Evolutionary conservation across 1,284 basidiomycete genomes (phyloP).

Genomic region (Papiliotrema laurentii): DNA sequence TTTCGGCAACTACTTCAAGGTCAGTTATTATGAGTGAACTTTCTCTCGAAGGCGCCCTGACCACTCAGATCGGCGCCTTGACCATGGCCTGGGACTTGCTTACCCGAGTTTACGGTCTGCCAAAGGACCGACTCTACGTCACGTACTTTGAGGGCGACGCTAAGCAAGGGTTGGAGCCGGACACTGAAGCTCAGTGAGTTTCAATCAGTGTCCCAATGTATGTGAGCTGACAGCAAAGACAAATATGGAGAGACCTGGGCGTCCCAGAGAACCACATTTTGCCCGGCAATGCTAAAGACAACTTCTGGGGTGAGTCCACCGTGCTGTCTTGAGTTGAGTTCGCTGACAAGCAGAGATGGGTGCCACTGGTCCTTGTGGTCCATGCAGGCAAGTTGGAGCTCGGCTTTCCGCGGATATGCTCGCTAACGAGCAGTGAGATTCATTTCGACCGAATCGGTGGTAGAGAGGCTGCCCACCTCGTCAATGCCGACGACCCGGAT

Average conservation of each 20-base stretch:
- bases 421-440: slow-evolving; percentile 64
- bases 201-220: neutral
- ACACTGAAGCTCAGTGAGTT: slow-evolving; percentile 66
- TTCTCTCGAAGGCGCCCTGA: slow-evolving; percentile 8
- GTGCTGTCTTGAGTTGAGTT: neutral
- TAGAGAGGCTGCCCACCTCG: slow-evolving; percentile 83
- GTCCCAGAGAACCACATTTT: slow-evolving; percentile 85
- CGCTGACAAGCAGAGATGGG: slow-evolving; percentile 75
- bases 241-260: slow-evolving; percentile 82
- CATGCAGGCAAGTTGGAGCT: slow-evolving; percentile 64
- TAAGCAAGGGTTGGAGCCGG: slow-evolving; percentile 79
- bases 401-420: slow-evolving; percentile 1
- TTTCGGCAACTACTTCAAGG: slow-evolving; percentile 99
- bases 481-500: slow-evolving; percentile 92
- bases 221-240: slow-evolving; percentile 36
- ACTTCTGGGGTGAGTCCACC: slow-evolving; percentile 86
- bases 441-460: slow-evolving; percentile 91
- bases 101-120: slow-evolving; percentile 76
- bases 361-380: slow-evolving; percentile 93
- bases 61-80: slow-evolving; percentile 78
- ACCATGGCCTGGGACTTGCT: slow-evolving; percentile 90
- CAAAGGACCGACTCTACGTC: slow-evolving; percentile 88
- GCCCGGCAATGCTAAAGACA: slow-evolving; percentile 93
- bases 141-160: slow-evolving; percentile 96
- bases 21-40: slow-evolving; percentile 24